phyloP scores from a whole-genome alignment of 148 eudicot genomes.

The Camellia japonica region DNA sequence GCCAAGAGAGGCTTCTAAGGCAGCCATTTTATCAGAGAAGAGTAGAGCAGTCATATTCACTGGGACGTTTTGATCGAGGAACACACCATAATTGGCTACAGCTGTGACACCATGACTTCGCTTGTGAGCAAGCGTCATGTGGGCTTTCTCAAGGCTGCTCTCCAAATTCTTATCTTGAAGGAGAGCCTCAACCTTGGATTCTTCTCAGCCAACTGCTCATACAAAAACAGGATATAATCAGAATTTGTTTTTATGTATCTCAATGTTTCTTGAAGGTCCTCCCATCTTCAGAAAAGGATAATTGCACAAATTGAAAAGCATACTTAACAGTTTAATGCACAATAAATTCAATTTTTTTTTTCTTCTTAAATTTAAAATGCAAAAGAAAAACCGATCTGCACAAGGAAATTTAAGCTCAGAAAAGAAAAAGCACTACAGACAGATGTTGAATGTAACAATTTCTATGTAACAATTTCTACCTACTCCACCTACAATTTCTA shows the following conservation, averaged over 20 bases:
- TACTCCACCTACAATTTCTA: too few relatives aligned
- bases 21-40: slow-evolving; percentile 72
- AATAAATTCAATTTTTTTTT: neutral
- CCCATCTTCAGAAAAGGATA: neutral
- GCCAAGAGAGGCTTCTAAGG: slow-evolving; percentile 74
- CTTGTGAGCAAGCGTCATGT: slow-evolving; percentile 94
- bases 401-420: neutral
- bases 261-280: neutral
- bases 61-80: slow-evolving; percentile 53
- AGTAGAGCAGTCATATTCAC: slow-evolving; percentile 60
- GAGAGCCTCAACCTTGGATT: slow-evolving; percentile 46
- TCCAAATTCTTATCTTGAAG: slow-evolving; percentile 43
- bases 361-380: neutral
- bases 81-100: slow-evolving; percentile 68
- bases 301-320: neutral
- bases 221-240: neutral
- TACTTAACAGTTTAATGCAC: neutral
- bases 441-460: too few relatives aligned
- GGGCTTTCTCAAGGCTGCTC: slow-evolving; percentile 54
- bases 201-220: slow-evolving; percentile 47
- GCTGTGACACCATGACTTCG: slow-evolving; percentile 85
- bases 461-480: too few relatives aligned
- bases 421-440: too few relatives aligned
- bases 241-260: neutral
- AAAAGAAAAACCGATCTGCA: neutral